Evolutionary conservation across 352 stramenopile species (phyloP), one percentile per base, ranked within the genome.

Genomic region (Pythium brassicae): DNA sequence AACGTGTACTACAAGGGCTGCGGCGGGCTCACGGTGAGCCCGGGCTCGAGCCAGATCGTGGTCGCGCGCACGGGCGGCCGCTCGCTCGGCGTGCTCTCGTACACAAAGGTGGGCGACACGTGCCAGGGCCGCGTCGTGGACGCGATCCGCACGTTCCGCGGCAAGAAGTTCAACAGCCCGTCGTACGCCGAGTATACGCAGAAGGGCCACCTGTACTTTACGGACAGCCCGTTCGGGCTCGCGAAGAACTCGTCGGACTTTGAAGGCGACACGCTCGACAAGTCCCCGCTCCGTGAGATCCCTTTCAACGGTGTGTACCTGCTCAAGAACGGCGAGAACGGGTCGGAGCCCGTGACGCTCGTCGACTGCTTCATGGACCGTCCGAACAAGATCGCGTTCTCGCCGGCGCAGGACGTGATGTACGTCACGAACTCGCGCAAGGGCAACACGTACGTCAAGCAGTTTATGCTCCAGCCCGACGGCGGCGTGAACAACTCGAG

Each of bases 341-440:
- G 81, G 37, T 61, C 67, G 10, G 37, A 62, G 23, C 56, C 50
- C 1, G 71, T 89, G 26, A 68, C 83, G 49, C 71, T 87, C 20
- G 52, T 90, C 40, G 82, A 92, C 44, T 88, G 79, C 49, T 69
- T 71, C 50, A 88, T 92, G 78, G 81, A 81, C 42, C 79, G 82
- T 11, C 82, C 82, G n/a, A 89, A 89, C 68, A 89, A 89, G 66
- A 89, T 92, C 39, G 82, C 82, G 20, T 90, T 92, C 56, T 88
- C 79, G 20, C 79, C 82, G 9, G 56, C 76, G 32, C 66, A 87
- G 45, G 74, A 89, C 57, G 60, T 76, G 42, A 86, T 92, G 75
- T 92, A 92, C 68, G 74, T 90, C 53, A 87, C 74, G 26, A 92
- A 92, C 70, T 86, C 82, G 55, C 77, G 83, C 59, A 84, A 76